These are phyloP conservation scores for Pseudogymnoascus sp. DNA, from an alignment of 2,329 filamentous ascomycete genomes.

Conservation along the genomic window DNA sequence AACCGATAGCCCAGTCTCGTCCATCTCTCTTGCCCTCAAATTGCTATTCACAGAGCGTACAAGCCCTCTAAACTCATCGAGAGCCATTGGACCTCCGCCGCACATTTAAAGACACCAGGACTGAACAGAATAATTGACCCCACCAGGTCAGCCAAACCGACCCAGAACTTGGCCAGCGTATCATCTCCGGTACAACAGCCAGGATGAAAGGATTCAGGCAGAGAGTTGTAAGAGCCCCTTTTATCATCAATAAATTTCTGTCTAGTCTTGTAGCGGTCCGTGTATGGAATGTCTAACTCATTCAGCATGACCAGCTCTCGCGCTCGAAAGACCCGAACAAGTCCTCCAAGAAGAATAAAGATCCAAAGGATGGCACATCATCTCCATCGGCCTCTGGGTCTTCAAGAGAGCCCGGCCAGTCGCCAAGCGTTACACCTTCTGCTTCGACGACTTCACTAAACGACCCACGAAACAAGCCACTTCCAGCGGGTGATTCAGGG, in stretches of 20 bases:
- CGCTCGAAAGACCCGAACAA: slow-evolving; percentile 80
- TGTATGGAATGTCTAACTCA: slow-evolving; percentile 36
- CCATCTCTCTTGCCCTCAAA: not conserved
- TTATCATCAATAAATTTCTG: slow-evolving; percentile 18
- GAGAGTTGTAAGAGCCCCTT: slow-evolving; percentile 70
- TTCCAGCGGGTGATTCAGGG: slow-evolving; percentile 48
- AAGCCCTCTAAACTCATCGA: not conserved
- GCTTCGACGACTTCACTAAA: slow-evolving; percentile 84
- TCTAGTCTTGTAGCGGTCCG: slow-evolving; percentile 9
- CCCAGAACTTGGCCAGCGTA: not conserved
- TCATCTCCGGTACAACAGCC: slow-evolving; percentile 16
- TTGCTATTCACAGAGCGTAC: not conserved
- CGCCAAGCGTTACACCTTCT: slow-evolving; percentile 66
- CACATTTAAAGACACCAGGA: not conserved
- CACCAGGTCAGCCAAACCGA: not conserved
- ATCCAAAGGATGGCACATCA: slow-evolving; percentile 67
- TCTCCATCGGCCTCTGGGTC: slow-evolving; percentile 60
- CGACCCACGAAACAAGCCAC: slow-evolving; percentile 76
- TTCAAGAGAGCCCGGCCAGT: slow-evolving; percentile 50
- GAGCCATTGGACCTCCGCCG: not conserved
- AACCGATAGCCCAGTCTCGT: not conserved
- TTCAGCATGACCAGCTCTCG: slow-evolving; percentile 75
- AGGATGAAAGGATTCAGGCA: slow-evolving; percentile 97
- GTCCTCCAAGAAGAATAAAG: slow-evolving; percentile 69
- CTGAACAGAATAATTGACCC: not conserved